Conservation (phyloP, 1,139 yeast genomes). For the Pichia sp. region DNA sequence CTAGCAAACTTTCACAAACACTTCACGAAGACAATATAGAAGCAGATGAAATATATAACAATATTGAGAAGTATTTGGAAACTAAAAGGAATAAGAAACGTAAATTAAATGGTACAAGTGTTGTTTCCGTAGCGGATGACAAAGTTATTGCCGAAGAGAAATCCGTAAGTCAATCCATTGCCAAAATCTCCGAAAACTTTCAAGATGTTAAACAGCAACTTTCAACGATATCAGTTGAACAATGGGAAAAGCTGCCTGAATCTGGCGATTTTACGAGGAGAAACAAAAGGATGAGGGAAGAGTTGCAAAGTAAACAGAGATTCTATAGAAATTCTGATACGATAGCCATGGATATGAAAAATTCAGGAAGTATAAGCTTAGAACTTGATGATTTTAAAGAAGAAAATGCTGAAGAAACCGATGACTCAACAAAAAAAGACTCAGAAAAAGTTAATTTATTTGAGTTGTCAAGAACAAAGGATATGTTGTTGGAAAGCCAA, state of each 20-base stretch:
- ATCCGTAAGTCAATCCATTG: constrained; percentile 25
- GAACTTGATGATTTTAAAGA: constrained; percentile 18
- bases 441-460: constrained; percentile 35
- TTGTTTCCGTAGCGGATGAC: constrained; percentile 1
- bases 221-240: constrained; percentile 50
- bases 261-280: constrained; percentile 80
- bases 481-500: constrained; percentile 41
- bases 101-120: neutral
- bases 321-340: constrained; percentile 82
- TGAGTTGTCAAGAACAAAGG: constrained; percentile 47
- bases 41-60: constrained; percentile 64
- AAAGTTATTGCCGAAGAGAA: constrained; percentile 2
- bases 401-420: constrained; percentile 24
- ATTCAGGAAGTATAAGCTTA: constrained; percentile 19
- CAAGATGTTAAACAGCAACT: constrained; percentile 58
- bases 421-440: constrained; percentile 15
- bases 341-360: constrained; percentile 35
- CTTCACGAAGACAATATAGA: constrained; percentile 56
- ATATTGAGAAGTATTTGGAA: constrained; percentile 43
- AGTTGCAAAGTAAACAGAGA: constrained; percentile 58
- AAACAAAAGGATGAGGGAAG: constrained; percentile 63
- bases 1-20: constrained; percentile 1
- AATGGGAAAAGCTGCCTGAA: constrained; percentile 83
- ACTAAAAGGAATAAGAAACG: constrained; percentile 10
- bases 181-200: constrained; percentile 36